These are phyloP conservation scores for Sutorius eximius DNA, from an alignment of 1,284 basidiomycete species.

Conservation along the genomic window DNA sequence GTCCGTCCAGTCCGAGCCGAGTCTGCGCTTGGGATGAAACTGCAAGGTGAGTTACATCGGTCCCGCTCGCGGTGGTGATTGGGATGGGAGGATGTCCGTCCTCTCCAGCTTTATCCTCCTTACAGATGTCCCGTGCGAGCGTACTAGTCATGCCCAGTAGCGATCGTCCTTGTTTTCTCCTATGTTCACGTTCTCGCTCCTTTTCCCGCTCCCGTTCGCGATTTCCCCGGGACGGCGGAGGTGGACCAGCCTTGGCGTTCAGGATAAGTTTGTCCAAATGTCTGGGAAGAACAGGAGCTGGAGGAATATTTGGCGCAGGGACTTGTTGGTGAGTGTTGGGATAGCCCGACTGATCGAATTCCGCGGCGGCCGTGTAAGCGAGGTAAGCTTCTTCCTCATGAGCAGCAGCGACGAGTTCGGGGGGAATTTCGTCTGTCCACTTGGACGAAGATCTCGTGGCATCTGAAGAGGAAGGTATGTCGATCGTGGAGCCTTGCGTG, in stretches of 20 bases:
- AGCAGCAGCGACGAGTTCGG: conserved; percentile 75
- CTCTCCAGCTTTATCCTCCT: conserved; percentile 25
- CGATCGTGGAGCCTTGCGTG: conserved; percentile 32
- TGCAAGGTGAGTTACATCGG: conserved; percentile 35
- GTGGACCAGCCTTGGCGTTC: conserved; percentile 55
- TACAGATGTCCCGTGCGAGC: conserved; percentile 29
- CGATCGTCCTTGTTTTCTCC: conserved; percentile 33
- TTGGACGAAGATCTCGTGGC: conserved; percentile 35
- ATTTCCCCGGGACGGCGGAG: conserved; percentile 29
- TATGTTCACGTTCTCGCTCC: conserved; percentile 34
- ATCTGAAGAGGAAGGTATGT: conserved; percentile 25
- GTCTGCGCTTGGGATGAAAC: conserved; percentile 20
- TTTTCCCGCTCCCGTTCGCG: conserved; percentile 37
- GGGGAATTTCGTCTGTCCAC: conserved; percentile 80
- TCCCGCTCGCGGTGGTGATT: conserved; percentile 39
- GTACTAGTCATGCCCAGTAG: conserved; percentile 33
- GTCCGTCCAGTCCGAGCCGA: conserved; percentile 38
- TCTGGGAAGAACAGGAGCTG: conserved; percentile 83
- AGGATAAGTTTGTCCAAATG: conserved; percentile 94
- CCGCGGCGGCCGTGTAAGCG: conserved; percentile 40
- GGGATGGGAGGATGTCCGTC: conserved; percentile 29
- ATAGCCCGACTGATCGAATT: conserved; percentile 31
- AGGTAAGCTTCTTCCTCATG: conserved; percentile 80
- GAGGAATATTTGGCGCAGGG: conserved; percentile 74
- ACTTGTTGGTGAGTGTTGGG: conserved; percentile 32